These are phyloP conservation scores for Cladosporium austrohemisphaericum DNA, from an alignment of 2,329 filamentous ascomycete genomes.

Conservation along the genomic window DNA sequence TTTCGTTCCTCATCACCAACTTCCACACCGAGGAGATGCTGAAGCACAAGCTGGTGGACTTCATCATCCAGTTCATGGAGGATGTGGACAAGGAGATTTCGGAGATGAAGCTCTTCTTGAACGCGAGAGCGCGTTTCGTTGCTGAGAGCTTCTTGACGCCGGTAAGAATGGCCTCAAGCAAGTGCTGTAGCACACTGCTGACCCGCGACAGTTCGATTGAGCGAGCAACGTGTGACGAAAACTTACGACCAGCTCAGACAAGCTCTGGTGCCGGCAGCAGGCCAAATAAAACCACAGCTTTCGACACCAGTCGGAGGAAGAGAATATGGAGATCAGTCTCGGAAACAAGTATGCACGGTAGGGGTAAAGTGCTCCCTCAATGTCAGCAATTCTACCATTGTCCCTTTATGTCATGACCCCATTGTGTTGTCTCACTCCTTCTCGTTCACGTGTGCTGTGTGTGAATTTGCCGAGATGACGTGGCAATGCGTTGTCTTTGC, in stretches of 20 bases:
- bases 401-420: too few species aligned
- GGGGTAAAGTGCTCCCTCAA: too few species aligned
- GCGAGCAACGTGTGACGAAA: constrained; percentile 5
- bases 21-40: constrained; percentile 98
- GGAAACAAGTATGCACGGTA: too few species aligned
- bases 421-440: too few species aligned
- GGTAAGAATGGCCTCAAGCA: constrained; percentile 46
- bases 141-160: constrained; percentile 97
- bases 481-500: too few species aligned
- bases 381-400: too few species aligned
- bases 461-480: too few species aligned
- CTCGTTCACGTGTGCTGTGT: too few species aligned
- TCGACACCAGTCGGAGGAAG: neutral
- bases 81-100: constrained; percentile 99
- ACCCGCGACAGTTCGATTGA: constrained; percentile 23
- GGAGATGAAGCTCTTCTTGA: constrained; percentile 99
- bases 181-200: neutral
- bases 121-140: constrained; percentile 93
- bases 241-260: constrained; percentile 5
- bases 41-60: constrained; percentile 98
- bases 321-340: too few species aligned
- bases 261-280: neutral
- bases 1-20: constrained; percentile 97
- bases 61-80: constrained; percentile 99
- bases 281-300: neutral